phyloP scores from a whole-genome alignment of 228 moss, liverwort and hornwort species.

The Sphagnum magellanicum region DNA sequence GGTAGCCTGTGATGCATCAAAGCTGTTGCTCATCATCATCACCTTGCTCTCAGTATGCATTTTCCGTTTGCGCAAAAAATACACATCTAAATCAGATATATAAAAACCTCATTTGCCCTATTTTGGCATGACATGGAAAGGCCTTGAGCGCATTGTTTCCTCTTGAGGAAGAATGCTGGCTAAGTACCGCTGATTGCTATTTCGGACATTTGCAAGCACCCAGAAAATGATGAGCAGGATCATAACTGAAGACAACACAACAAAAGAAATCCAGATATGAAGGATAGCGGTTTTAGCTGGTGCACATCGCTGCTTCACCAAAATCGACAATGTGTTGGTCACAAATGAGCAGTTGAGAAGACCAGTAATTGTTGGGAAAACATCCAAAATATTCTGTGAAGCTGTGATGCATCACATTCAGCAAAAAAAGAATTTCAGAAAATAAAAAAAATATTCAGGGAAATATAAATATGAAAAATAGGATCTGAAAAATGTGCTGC shows the following conservation, averaged over 20 bases:
- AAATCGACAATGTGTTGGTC: conserved; percentile 18
- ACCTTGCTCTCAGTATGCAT: too few relatives aligned
- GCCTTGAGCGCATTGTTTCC: conserved; percentile 7
- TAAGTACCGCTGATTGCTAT: conserved; percentile 26
- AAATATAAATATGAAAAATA: too few relatives aligned
- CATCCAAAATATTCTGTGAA: conserved; percentile 24
- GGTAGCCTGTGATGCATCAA: too few relatives aligned
- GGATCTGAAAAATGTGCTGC: too few relatives aligned
- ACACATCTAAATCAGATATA: too few relatives aligned
- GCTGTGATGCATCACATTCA: conserved; percentile 9
- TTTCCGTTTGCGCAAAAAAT: too few relatives aligned
- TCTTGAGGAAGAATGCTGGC: conserved; percentile 41
- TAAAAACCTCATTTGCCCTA: not conserved
- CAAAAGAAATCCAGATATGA: conserved; percentile 51
- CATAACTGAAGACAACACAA: conserved; percentile 37
- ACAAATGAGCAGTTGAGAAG: conserved; percentile 36
- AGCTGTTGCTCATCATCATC: too few relatives aligned
- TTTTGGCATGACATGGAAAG: not conserved
- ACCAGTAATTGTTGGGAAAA: conserved; percentile 29
- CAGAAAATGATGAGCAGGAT: conserved; percentile 42
- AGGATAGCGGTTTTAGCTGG: conserved; percentile 36
- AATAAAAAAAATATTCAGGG: not conserved
- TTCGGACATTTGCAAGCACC: conserved; percentile 41
- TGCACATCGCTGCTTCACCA: conserved; percentile 35
- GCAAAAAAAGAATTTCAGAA: not conserved